phyloP scores from a whole-genome alignment of 495 filamentous ascomycete species.

The Penicillium pancosmium region DNA sequence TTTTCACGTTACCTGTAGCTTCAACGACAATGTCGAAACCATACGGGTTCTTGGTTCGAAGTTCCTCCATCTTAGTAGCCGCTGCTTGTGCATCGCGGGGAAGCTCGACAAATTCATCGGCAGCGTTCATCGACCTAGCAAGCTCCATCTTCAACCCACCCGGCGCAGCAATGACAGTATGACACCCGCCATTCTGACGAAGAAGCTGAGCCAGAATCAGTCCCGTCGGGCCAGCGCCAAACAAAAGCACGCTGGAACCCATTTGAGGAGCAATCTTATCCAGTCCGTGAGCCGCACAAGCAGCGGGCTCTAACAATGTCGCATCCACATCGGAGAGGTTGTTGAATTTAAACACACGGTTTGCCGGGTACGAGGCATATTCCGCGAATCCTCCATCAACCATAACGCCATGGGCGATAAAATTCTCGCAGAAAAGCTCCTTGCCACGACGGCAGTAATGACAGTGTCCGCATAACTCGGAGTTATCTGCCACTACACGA shows the following conservation, averaged over 20 bases:
- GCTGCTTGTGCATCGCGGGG: conserved; percentile 52
- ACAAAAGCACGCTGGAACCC: conserved; percentile 65
- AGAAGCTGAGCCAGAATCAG: conserved; percentile 64
- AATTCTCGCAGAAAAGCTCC: conserved; percentile 70
- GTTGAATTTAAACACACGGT: conserved; percentile 70
- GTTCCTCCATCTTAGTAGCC: conserved; percentile 57
- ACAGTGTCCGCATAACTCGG: conserved; percentile 69
- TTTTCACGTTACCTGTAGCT: conserved; percentile 66
- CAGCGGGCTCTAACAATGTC: conserved; percentile 73
- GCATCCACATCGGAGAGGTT: conserved; percentile 71
- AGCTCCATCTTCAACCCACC: conserved; percentile 70
- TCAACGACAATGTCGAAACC: conserved; percentile 71
- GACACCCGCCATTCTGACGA: conserved; percentile 63
- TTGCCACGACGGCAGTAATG: conserved; percentile 75
- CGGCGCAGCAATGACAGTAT: conserved; percentile 67
- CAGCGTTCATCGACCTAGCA: conserved; percentile 67
- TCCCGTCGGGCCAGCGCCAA: conserved; percentile 71
- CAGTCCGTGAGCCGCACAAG: conserved; percentile 70
- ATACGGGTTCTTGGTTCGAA: conserved; percentile 68
- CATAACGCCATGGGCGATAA: conserved; percentile 65
- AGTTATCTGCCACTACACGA: conserved; percentile 59
- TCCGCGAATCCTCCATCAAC: conserved; percentile 73
- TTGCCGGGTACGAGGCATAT: conserved; percentile 60
- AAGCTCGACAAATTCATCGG: conserved; percentile 65
- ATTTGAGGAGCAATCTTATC: conserved; percentile 73